These are phyloP conservation scores for Malassezia sympodialis DNA, from an alignment of 1,284 basidiomycete species.

Conservation along the genomic window DNA sequence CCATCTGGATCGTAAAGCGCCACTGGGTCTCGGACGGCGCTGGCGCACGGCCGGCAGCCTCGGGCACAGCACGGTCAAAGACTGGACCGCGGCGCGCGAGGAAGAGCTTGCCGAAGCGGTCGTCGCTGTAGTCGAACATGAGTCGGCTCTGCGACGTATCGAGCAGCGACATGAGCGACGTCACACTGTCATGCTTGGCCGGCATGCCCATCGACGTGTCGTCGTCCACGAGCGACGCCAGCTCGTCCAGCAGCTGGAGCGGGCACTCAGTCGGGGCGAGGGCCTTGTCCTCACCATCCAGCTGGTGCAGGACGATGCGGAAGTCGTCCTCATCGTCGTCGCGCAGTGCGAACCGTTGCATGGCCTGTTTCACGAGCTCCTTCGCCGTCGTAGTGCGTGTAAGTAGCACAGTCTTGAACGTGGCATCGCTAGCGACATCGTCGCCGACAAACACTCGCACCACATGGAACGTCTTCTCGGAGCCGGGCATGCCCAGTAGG, in stretches of 20 bases:
- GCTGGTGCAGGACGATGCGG: conserved; percentile 80
- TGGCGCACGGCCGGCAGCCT: not conserved
- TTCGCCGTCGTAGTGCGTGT: conserved; percentile 71
- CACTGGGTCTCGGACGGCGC: conserved; percentile 37
- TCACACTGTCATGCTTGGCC: conserved; percentile 56
- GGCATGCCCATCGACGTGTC: conserved; percentile 56
- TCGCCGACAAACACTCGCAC: conserved; percentile 88
- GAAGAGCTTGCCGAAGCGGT: conserved; percentile 92
- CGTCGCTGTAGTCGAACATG: conserved; percentile 88
- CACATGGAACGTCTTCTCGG: conserved; percentile 77
- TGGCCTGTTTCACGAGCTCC: conserved; percentile 78
- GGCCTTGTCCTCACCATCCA: conserved; percentile 67
- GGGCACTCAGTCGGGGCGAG: conserved; percentile 66
- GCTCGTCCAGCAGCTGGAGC: conserved; percentile 70
- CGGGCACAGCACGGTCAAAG: not conserved
- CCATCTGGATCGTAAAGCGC: conserved; percentile 72
- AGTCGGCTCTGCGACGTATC: conserved; percentile 82
- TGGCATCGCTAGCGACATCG: conserved; percentile 69
- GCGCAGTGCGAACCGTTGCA: conserved; percentile 69
- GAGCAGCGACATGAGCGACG: conserved; percentile 79
- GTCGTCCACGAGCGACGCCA: conserved; percentile 55
- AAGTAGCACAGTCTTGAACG: conserved; percentile 91
- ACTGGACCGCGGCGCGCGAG: conserved; percentile 54
- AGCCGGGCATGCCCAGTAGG: conserved; percentile 47
- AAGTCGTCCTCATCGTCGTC: conserved; percentile 57